Base-by-base conservation (phyloP, 345 rosid genomes). In the Moricandia moricandioides region DNA sequence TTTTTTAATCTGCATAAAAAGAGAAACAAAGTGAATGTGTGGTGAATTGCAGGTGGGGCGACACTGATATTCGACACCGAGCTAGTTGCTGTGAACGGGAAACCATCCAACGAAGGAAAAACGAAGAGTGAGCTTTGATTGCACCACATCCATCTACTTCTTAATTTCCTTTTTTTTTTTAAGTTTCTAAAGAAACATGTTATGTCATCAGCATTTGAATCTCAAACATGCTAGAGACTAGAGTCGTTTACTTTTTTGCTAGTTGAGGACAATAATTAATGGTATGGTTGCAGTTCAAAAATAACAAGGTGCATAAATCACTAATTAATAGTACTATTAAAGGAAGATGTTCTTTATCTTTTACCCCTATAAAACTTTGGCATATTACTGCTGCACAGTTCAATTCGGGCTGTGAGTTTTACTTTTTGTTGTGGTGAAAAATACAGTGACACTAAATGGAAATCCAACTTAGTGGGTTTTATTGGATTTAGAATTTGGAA, bases 51-150 rank as follows among this genome's bases (percentile, higher is more conserved):
- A 94, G 98, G 98, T 70, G 98, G 96, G 60, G 97, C 97, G 4
- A 91, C 98, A 13, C 82, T 94, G 13, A 77, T 93, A 73, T 93
- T 93, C 55, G 97, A 91, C 76, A 88, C 98, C 0, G 95, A 91
- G 89, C 91, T 94, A 67, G 92, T 94, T 34, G 84, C 92, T 2
- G 95, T 94, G 72, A 94, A 89, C 59, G 97, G 91, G 29, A 84
- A 86, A 79, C 16, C 91, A 27, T 76, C 87, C 7, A 64, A 75
- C 24, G 83, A 84, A 37, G 91, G 54, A 7, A 67, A 66, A 29
- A 1, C 76, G 3, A 40, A 78, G 72, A 66, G 51, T 11, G 81
- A 78, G 73, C 81, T 78, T 78, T 78, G 73, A 72, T 1, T 65
- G 66, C 16, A 17, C 14, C 24, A 59, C 16, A 17, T 24, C 24